These are phyloP conservation scores for Populus simonii DNA, from an alignment of 345 rosid species.

Conservation along the genomic window DNA sequence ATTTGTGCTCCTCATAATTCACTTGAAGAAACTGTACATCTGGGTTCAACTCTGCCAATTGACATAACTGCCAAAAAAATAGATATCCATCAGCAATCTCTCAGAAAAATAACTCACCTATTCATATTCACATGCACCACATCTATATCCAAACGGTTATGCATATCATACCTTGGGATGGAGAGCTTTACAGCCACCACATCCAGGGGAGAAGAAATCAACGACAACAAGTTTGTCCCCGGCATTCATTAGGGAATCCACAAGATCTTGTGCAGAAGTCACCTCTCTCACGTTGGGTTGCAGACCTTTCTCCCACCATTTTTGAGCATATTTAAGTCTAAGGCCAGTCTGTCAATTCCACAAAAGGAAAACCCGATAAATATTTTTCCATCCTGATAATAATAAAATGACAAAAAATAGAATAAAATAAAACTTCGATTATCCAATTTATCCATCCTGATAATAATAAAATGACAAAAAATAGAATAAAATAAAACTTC, in stretches of 20 bases:
- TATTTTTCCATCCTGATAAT: neutral
- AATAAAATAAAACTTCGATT: neutral
- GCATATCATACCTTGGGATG: conserved; percentile 72
- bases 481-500: neutral
- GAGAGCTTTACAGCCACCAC: conserved; percentile 95
- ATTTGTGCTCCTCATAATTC: conserved; percentile 87
- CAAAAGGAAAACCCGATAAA: neutral
- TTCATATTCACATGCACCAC: neutral
- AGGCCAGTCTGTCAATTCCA: conserved; percentile 38
- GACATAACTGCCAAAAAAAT: conserved; percentile 57
- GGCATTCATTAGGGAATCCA: conserved; percentile 55
- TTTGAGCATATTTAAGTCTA: conserved; percentile 55
- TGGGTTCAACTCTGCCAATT: conserved; percentile 70
- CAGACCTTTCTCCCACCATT: conserved; percentile 89
- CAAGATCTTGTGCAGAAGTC: conserved; percentile 80
- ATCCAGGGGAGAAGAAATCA: conserved; percentile 95
- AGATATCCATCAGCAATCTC: conserved; percentile 3
- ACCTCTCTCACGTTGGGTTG: conserved; percentile 83
- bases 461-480: neutral
- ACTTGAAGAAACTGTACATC: conserved; percentile 83
- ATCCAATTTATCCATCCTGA: neutral
- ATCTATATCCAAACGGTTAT: neutral
- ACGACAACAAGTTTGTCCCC: conserved; percentile 84
- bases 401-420: neutral
- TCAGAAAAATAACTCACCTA: neutral